phyloP scores from a whole-genome alignment of 768 basidiomycete genomes.

The Clitopilus passeckerianus region DNA sequence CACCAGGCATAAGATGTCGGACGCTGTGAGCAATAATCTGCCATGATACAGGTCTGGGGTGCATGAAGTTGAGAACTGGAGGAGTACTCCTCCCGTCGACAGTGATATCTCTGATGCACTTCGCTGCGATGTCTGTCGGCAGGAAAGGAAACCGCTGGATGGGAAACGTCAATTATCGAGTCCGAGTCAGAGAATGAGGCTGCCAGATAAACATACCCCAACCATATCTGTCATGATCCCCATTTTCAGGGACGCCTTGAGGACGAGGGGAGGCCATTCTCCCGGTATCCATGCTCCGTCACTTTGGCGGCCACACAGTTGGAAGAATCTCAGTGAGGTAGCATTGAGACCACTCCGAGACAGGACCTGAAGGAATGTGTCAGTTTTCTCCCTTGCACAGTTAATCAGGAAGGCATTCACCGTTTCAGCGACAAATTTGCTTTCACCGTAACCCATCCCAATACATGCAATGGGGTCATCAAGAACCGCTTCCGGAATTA shows the following conservation, averaged over 20 bases:
- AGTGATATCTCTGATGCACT: slow-evolving; percentile 23
- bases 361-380: slow-evolving; percentile 13
- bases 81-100: slow-evolving; percentile 12
- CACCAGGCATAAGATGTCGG: not conserved
- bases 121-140: slow-evolving; percentile 21
- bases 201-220: slow-evolving; percentile 6
- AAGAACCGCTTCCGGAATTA: not conserved
- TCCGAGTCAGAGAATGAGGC: not conserved
- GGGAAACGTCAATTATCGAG: not conserved
- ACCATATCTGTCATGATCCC: slow-evolving; percentile 13
- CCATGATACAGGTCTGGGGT: slow-evolving; percentile 28
- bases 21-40: not conserved
- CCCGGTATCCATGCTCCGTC: slow-evolving; percentile 28
- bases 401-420: not conserved
- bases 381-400: not conserved
- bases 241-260: slow-evolving; percentile 22
- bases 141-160: slow-evolving; percentile 22
- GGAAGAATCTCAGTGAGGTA: slow-evolving; percentile 24
- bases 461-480: not conserved
- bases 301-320: slow-evolving; percentile 24
- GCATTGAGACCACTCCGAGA: slow-evolving; percentile 16
- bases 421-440: not conserved
- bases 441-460: not conserved
- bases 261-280: slow-evolving; percentile 28
- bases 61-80: slow-evolving; percentile 25